Evolutionary conservation across 1,284 basidiomycete species (phyloP), one percentile per base, ranked within the genome.

Genomic region (Rhodotorula sp.): DNA sequence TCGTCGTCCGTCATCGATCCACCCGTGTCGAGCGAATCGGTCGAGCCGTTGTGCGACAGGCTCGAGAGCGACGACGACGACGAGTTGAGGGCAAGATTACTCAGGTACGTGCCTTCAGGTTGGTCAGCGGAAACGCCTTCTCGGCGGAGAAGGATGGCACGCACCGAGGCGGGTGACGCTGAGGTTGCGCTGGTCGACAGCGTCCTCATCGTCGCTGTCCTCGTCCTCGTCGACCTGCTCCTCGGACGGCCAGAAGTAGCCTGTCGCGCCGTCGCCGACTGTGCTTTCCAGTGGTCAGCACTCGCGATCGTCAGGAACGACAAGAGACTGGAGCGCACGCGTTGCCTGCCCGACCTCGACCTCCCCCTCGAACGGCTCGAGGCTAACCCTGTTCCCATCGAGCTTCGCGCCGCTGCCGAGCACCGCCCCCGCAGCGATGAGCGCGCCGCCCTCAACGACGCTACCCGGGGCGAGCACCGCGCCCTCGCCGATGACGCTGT

Each of bases 381-480:
- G 85, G 63, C 89, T 88, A 57, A 98, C 84, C 66, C 92, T 85
- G 76, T 89, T 87, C 78, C 88, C 86, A 36, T 84, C 82, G 48
- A 97, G 79, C 64, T 81, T 83, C n/a, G 90, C 90, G 41, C 79
- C 76, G 25, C 78, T 73, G 5, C 82, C 82, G 27, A 83, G 63
- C 17, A 78, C 65, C 36, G 79, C 80, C 5, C 79, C 81, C 3
- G 77, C 70, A 12, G 80, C 81, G 13, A 83, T 67, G 32, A 83
- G 60, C 46, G 76, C 77, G 17, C 82, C 82, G 29, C 84, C 84
- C 56, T 85, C 85, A 34, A 95, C 81, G 17, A 81, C 83, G 69
- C 86, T 87, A 44, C 87, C 87, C 61, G 89, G 88, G 4, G 76
- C 80, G 36, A 85, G 78, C 13, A 78, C 69, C 1, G 83, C 84